Evolutionary conservation across 1,139 yeast genomes (phyloP), one percentile per base, ranked within the genome.

Genomic region (Eremothecium coryli): DNA sequence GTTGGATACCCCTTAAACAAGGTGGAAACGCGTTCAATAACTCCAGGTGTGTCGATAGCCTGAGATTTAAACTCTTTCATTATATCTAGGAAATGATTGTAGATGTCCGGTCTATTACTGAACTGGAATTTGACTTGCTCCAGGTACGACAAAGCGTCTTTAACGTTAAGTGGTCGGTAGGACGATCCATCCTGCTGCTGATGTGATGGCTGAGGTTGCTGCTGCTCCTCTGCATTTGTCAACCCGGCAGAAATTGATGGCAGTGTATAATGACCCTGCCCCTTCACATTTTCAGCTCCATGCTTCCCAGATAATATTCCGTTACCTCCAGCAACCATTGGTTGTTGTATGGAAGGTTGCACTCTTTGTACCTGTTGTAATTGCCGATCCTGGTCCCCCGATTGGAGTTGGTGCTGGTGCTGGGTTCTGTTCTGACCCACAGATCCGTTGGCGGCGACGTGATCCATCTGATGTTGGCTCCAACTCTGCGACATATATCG

Each of bases 51-150:
- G 59, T 93, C 97, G 52, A 90, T 88, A 66, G 76, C 74, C 62
- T 88, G 96, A 32, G 93, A 81, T 64, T 93, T 90, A 66, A 93
- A 93, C 56, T 93, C 98, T 62, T 90, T 90, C 99, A 90, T 90
- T 44, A 90, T 90, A 57, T 93, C 99, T 53, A 90, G 70, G 54
- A 90, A 90, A 57, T 84, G 88, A 58, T 90, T 93, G 66, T 93
- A 90, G 33, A 93, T 95, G 54, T 88, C 96, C 1, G 97, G 94
- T 61, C 90, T 93, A 46, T 76, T 73, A 58, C 74, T 82, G 60
- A 90, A 90, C 59, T 88, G 97, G 37, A 81, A 74, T 58, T 93
- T 93, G 40, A 90, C 98, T 61, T 86, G 95, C 57, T 93, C 98
- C 49, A 90, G 70, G 56, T 93, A 90, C 8, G 95, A 79, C 45